phyloP scores from a whole-genome alignment of 192 early-diverging fungal species.

The Coemansia umbellata region DNA sequence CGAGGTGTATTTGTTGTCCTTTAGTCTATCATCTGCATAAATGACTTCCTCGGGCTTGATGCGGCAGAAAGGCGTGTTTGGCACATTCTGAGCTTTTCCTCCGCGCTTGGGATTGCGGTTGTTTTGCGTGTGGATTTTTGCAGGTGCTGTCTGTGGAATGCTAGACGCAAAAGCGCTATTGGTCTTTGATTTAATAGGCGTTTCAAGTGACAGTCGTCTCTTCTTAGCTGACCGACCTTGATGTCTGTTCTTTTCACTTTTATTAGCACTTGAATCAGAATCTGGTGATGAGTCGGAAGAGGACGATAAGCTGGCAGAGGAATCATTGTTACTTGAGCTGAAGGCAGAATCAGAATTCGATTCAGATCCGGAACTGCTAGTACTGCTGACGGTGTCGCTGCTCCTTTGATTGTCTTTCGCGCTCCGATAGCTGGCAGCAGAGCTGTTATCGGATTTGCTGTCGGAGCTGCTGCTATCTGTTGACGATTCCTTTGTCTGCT shows the following conservation, averaged over 20 bases:
- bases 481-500: neutral
- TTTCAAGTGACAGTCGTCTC: slow-evolving; percentile 39
- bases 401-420: slow-evolving; percentile 1
- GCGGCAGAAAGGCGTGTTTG: slow-evolving; percentile 75
- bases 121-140: neutral
- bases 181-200: slow-evolving; percentile 5
- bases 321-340: slow-evolving; percentile 10
- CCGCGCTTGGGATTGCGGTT: slow-evolving; percentile 12
- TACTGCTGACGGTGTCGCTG: neutral
- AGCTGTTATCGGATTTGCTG: slow-evolving; percentile 40
- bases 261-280: neutral
- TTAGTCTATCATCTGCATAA: slow-evolving; percentile 73
- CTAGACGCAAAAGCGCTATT: neutral
- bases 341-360: slow-evolving; percentile 15
- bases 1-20: slow-evolving; percentile 75
- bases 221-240: slow-evolving; percentile 39
- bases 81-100: slow-evolving; percentile 14
- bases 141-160: slow-evolving; percentile 7
- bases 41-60: slow-evolving; percentile 76
- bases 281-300: slow-evolving; percentile 19
- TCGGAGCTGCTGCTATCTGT: slow-evolving; percentile 18
- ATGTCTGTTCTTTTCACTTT: neutral
- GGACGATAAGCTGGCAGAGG: too few relatives aligned
- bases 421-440: slow-evolving; percentile 15
- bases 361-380: neutral